phyloP scores from a whole-genome alignment of 768 basidiomycete species.

The Mycena sanguinolenta region DNA sequence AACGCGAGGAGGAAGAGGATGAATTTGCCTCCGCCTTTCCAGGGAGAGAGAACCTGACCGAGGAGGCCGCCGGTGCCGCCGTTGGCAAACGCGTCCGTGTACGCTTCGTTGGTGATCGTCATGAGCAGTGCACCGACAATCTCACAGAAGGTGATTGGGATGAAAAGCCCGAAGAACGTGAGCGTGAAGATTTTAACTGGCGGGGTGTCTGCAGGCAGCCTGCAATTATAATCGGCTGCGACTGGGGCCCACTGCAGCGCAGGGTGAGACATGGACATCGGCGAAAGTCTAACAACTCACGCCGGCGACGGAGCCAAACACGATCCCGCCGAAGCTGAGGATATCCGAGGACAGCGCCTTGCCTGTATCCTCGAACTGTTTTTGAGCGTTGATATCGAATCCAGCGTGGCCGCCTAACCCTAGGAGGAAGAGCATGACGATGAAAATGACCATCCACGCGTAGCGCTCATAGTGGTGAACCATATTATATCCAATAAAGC shows the following conservation, averaged over 20 bases:
- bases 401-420: conserved; percentile 63
- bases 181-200: conserved; percentile 61
- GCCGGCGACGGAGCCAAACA: conserved; percentile 60
- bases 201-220: conserved; percentile 59
- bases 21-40: conserved; percentile 54
- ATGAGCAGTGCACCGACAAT: conserved; percentile 54
- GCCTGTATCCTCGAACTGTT: conserved; percentile 51
- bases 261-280: background rate
- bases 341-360: conserved; percentile 59
- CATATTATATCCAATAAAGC: conserved; percentile 59
- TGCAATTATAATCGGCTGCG: conserved; percentile 68
- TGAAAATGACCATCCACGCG: conserved; percentile 62
- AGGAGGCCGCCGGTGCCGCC: conserved; percentile 60
- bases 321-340: conserved; percentile 64
- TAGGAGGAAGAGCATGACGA: conserved; percentile 65
- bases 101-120: conserved; percentile 55
- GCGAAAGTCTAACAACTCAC: conserved; percentile 44
- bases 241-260: conserved; percentile 58
- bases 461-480: conserved; percentile 67
- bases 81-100: conserved; percentile 53
- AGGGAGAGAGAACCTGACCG: conserved; percentile 58
- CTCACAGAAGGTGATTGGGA: conserved; percentile 57
- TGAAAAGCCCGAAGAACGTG: conserved; percentile 64
- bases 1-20: conserved; percentile 56
- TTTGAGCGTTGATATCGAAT: conserved; percentile 59